Evolutionary conservation across 2,329 filamentous ascomycete genomes (phyloP), one percentile per base, ranked within the genome.

Genomic region (Daldinia sp.): DNA sequence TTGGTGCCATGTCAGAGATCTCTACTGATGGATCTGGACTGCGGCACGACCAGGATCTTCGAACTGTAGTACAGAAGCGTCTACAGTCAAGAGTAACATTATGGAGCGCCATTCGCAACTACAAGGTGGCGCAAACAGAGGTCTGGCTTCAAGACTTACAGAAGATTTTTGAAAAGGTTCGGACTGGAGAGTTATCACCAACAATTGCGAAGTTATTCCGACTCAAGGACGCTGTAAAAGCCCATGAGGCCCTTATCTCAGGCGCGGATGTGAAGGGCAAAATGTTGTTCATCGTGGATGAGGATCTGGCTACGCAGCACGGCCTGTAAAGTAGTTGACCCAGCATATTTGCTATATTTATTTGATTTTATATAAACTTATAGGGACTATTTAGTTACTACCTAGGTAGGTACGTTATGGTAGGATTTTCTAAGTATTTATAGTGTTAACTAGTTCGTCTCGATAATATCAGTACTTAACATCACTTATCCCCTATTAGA

Each of bases 1-100:
- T 56, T 28, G 60, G 60, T 20, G 37, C 46, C 20, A 63, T 63
- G 60, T 55, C 60, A 6, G 42, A 63, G 42, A 63, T 63, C 12
- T 6, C 60, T 48, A 10, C 33, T 6, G 51, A 56, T 28, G 51
- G 60, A 44, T 63, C 60, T 10, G 33, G 60, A 7, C 10, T 63
- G 37, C 20, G 28, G 20, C 60, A 50, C 30, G 20, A 30, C 6
- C 26, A 18, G 4, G 46, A 51, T 26, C 28, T 33, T n/a, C 28
- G 15, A 18, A 33, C 46, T 9, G 13, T 51, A 28, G 1, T 51
- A 10, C 26, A 18, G 46, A 6, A 51, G 28, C 46, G 46, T 5
- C 6, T 51, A 18, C 46, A 12, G 4, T 51, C 26, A 9, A 33
- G 46, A 33, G 15, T 51, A 15, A 30, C 13, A 10, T 12, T 51